phyloP scores from a whole-genome alignment of 805 yeast species.

The Starmera dryadoides region DNA sequence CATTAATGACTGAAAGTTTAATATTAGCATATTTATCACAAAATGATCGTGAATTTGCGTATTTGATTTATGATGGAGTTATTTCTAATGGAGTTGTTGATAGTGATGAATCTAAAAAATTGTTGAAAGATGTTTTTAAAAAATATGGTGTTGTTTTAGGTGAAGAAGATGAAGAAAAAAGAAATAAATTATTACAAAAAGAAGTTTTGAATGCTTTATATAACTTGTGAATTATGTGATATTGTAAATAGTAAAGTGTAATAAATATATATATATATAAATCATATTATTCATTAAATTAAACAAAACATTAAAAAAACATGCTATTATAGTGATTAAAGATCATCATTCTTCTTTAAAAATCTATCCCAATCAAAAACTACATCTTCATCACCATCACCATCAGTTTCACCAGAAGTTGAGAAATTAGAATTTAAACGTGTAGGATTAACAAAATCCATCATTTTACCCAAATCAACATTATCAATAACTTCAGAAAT shows the following conservation, averaged over 20 bases:
- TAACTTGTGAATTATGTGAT: conserved; percentile 2
- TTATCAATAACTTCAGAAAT: not conserved
- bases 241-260: no score
- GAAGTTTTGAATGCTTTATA: conserved; percentile 14
- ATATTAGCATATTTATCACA: conserved; percentile 34
- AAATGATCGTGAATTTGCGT: conserved; percentile 48
- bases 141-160: conserved; percentile 45
- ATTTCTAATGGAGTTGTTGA: conserved; percentile 27
- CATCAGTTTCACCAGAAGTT: not conserved
- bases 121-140: conserved; percentile 36
- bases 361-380: conserved; percentile 22
- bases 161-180: conserved; percentile 26
- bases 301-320: no score
- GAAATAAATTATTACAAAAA: conserved; percentile 5
- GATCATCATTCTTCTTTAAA: conserved; percentile 15
- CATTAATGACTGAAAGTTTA: conserved; percentile 39
- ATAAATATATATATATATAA: no score
- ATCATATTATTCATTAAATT: no score
- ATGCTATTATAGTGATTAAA: not conserved
- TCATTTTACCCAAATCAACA: not conserved
- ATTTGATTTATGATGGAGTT: conserved; percentile 41
- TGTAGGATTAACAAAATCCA: not conserved
- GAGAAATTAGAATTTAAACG: not conserved
- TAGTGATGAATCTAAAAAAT: conserved; percentile 33
- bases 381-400: conserved; percentile 10